phyloP scores from a whole-genome alignment of 73 alveolate genomes.

The Diophrys appendiculata region DNA sequence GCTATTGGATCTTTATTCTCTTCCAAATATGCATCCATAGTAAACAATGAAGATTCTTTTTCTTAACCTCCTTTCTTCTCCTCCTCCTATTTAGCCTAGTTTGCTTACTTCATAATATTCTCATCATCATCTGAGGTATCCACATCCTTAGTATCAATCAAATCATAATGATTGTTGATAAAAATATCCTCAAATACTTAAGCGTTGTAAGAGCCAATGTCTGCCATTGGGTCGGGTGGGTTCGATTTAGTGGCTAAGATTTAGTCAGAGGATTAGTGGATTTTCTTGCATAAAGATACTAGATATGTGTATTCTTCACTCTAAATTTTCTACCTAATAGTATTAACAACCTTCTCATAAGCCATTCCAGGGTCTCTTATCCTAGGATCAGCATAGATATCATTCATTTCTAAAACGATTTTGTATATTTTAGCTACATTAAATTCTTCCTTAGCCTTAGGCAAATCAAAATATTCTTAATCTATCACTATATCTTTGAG shows the following conservation, averaged over 20 bases:
- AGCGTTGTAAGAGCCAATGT: background rate
- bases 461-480: background rate
- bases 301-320: background rate
- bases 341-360: background rate
- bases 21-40: too few relatives aligned
- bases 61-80: background rate
- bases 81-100: conserved; percentile 5
- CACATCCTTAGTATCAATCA: background rate
- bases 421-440: background rate
- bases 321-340: background rate
- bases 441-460: conserved; percentile 3
- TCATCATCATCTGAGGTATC: background rate
- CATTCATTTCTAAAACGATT: background rate
- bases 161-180: background rate
- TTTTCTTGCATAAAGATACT: background rate
- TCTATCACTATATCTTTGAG: background rate
- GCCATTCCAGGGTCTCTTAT: background rate
- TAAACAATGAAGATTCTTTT: conserved; percentile 28
- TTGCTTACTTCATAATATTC: background rate
- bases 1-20: too few relatives aligned
- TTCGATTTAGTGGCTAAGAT: background rate
- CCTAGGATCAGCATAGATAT: background rate
- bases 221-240: background rate
- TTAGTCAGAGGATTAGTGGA: too few relatives aligned
- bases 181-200: background rate